Evolutionary conservation across 495 filamentous ascomycete species (phyloP), one percentile per base, ranked within the genome.

Genomic region (Alectoria sarmentosa): DNA sequence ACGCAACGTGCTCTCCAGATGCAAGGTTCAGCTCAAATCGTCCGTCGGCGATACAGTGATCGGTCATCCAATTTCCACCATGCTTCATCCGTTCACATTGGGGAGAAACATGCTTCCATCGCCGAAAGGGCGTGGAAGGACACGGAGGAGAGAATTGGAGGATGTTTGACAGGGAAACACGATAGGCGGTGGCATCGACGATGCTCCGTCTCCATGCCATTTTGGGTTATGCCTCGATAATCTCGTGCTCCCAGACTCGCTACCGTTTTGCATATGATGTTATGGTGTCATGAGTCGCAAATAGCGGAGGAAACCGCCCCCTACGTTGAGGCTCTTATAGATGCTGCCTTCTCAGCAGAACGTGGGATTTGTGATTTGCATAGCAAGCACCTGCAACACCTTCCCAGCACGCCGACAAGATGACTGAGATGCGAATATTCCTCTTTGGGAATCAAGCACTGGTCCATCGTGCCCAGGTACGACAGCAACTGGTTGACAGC

Each of bases 401-500:
- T 1, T 42, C 8, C 37, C 34, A 23, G 42, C 42, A 41, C 38
- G 36, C 36, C 37, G 10, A 23, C 39, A 64, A 44, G 26, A 64
- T 64, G 62, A 15, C 38, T 59, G 55, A 46, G 38, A 59, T 58
- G 39, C 60, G 65, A n/a, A 34, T 68, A 14, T 58, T 65, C 30
- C 46, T 89, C 69, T 91, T 92, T 73, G 90, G 90, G 77, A 89
- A 94, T 74, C 88, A 91, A 78, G 90, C 88, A 36, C 80, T 86
- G 68, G 86, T 90, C 71, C 86, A 87, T 61, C 84, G 87, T 67
- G 78, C 80, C 56, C 85, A 88, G 60, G 77, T 92, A 58, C 80
- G 59, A 15, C 67, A 81, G 78, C 78, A 80, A 78, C 66, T 89
- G 74, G 69, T 86, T 71, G 79, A 85, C 64, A 79, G 80, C 59